A percentile compares a stretch with the other conserved stretches of the same genome.
Conservation (phyloP, 202 grass and related monocot genomes). For the Bolboschoenoplectus hybrid region DNA sequence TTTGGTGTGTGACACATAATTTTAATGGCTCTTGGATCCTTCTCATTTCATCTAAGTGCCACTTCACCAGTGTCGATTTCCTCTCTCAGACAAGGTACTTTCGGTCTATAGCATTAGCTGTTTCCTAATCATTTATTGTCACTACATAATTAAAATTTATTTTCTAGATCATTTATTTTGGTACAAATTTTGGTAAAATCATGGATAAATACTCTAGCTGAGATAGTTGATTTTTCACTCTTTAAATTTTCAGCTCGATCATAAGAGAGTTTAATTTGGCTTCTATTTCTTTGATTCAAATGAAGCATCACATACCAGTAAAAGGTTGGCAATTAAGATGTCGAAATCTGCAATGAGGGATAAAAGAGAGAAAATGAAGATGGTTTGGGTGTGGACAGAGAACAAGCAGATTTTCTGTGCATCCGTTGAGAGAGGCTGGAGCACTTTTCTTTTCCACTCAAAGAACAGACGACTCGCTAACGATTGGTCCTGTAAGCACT, state of each 20-base stretch:
- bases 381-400: constrained; percentile 89
- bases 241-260: constrained; percentile 5
- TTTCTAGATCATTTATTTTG: background rate
- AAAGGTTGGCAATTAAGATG: constrained; percentile 34
- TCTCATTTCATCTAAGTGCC: constrained; percentile 9
- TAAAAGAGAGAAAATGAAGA: constrained; percentile 48
- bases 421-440: constrained; percentile 92
- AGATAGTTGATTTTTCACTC: background rate
- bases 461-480: constrained; percentile 53
- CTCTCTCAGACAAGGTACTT: constrained; percentile 28
- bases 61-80: background rate
- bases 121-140: background rate
- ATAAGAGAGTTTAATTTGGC: background rate
- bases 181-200: constrained; percentile 2
- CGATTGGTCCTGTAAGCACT: constrained; percentile 80
- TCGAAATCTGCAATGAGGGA: constrained; percentile 32
- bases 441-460: constrained; percentile 78
- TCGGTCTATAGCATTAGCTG: background rate
- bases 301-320: constrained; percentile 31
- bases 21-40: constrained; percentile 37
- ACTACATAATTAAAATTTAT: background rate
- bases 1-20: background rate
- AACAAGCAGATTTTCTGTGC: constrained; percentile 77
- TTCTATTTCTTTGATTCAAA: constrained; percentile 8
- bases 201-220: background rate